phyloP scores from a whole-genome alignment of 192 early-diverging fungal species.

The Coemansia sp. region DNA sequence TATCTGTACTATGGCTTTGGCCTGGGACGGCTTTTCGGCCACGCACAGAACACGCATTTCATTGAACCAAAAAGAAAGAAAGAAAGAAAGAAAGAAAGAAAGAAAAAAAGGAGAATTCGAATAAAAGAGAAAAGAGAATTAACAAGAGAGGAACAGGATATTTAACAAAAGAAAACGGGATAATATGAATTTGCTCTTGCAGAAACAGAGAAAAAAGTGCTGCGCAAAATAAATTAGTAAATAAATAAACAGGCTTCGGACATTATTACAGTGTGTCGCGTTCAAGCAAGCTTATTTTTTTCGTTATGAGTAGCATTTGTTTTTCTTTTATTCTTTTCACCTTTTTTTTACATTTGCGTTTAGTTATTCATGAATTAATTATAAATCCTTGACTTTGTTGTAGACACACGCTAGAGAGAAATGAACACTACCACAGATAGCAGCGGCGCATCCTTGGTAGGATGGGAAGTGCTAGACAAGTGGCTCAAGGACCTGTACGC shows the following conservation, averaged over 20 bases:
- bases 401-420: too few relatives aligned
- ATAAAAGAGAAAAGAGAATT: not conserved
- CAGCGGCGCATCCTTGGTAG: not conserved
- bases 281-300: too few relatives aligned
- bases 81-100: conserved; percentile 1
- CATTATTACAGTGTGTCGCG: too few relatives aligned
- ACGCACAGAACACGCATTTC: conserved; percentile 88
- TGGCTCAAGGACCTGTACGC: conserved; percentile 42
- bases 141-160: too few relatives aligned
- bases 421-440: not conserved
- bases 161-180: too few relatives aligned
- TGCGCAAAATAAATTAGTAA: conserved; percentile 9
- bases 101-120: conserved; percentile 6
- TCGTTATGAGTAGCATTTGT: too few relatives aligned
- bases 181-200: too few relatives aligned
- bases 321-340: too few relatives aligned
- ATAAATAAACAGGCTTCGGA: not conserved
- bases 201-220: conserved; percentile 2
- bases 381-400: too few relatives aligned
- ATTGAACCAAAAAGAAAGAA: not conserved
- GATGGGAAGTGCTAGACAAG: conserved; percentile 22
- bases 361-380: too few relatives aligned
- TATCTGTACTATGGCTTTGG: conserved; percentile 78
- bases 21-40: conserved; percentile 92
- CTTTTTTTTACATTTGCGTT: too few relatives aligned